Base-by-base conservation (phyloP, 257 asterid genomes). In the Phtheirospermum japonicum region DNA sequence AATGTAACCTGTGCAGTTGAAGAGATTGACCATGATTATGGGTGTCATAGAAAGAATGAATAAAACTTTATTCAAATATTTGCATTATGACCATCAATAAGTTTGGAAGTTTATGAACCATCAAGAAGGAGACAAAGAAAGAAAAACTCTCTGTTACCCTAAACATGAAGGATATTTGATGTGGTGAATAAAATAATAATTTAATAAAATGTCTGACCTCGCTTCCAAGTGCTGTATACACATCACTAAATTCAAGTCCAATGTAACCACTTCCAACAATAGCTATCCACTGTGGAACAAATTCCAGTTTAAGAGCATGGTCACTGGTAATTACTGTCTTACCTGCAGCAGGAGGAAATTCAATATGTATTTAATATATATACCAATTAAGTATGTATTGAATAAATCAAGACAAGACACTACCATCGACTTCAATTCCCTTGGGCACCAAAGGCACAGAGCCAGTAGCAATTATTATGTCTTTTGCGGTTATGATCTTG, bases 211-310 rank as follows among this genome's bases (percentile, higher is more conserved):
- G 45, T 5, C 77, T 49, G 30, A 90, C 97, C 97, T 90, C 97
- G 83, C 96, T 87, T 71, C 97, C 97, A 72, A 90, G 97, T 63
- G 97, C 97, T 32, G 97, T 90, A 64, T 87, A 90, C 39, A 90
- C 97, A 73, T 90, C 97, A 77, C 97, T 90, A 75, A 90, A 90
- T 73, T 90, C 97, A 69, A 90, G 97, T 59, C 97, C 97, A 73
- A 90, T 90, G 75, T 90, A 90, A 63, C 97, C 97, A 83, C 97
- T 90, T 76, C 97, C 97, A 6, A 90, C 92, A 66, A 90, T 87
- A 57, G 96, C 97, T 79, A 90, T 90, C 97, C 97, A 90, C 31
- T 90, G 81, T 4, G 97, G 97, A 74, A 90, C 95, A 51, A 65
- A 77, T 78, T 90, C 96, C 79, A 90, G 71, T 76, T 90, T 87